Conservation (phyloP, 768 basidiomycete genomes). For the Rhizopogon sp. region DNA sequence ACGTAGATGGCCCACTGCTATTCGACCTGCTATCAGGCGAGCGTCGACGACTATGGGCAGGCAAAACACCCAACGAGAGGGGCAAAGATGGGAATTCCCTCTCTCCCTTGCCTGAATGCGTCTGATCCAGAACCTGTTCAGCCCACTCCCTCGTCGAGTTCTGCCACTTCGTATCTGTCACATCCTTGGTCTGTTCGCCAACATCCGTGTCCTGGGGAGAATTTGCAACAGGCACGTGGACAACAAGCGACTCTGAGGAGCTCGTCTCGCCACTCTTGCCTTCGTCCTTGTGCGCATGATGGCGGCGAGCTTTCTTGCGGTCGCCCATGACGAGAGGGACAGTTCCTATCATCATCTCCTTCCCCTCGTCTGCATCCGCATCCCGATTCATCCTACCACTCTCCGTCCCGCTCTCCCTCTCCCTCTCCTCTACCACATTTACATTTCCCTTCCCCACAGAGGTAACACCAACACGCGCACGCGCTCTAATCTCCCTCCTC, state of each 20-base stretch:
- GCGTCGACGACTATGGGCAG: constrained; percentile 10
- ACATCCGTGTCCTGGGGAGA: background rate
- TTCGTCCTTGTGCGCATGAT: background rate
- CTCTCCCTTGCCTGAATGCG: constrained; percentile 7
- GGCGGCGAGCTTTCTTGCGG: constrained; percentile 13
- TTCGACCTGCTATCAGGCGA: constrained; percentile 21
- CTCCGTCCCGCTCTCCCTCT: background rate
- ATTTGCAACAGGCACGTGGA: constrained; percentile 23
- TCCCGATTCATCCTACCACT: constrained; percentile 24
- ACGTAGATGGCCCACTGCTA: constrained; percentile 19
- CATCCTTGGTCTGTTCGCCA: constrained; percentile 3
- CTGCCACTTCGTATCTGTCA: constrained; percentile 14
- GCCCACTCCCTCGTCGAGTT: constrained; percentile 42
- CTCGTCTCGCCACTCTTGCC: constrained; percentile 6
- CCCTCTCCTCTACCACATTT: background rate
- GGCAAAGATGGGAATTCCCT: constrained; percentile 5
- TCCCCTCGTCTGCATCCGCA: constrained; percentile 11
- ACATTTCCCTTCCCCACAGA: constrained; percentile 1
- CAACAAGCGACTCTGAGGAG: constrained; percentile 20
- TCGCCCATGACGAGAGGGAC: constrained; percentile 25
- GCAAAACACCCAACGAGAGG: constrained; percentile 4
- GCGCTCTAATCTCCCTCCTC: constrained; percentile 19
- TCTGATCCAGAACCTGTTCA: constrained; percentile 34
- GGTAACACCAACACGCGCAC: background rate
- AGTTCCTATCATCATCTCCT: constrained; percentile 13